Base-by-base conservation (phyloP, 208 protist species). In the Tritrichomonas foetus region DNA sequence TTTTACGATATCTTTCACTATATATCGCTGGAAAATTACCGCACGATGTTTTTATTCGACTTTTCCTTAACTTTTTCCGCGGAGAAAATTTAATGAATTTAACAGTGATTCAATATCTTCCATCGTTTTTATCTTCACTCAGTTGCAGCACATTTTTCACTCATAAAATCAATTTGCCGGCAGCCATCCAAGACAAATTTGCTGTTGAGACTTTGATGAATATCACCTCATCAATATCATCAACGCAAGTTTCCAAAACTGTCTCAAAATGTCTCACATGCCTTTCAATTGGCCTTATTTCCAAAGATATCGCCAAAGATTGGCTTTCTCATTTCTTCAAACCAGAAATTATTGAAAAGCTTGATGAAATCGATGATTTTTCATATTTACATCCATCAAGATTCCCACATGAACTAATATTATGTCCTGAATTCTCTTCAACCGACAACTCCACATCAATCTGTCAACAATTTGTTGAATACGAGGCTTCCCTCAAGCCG, bases 1-100 rank as follows among this genome's bases (percentile, higher is more conserved):
- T 89, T 89, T 30, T 89, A 14, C 41, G 78, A 13, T 89, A 89
- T 89, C 39, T 89, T 14, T 89, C 78, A 39, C 47, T 89, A 20
- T 89, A 89, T 57, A 89, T 61, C 5, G 57, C 78, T 13, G 47
- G 47, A 8, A 44, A 89, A 5, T 13, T 89, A 57, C 39, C 78
- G 30, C 41, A 89, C 30, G 47, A 89, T 27, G 57, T 57, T 44
- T 89, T 89, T 39, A 89, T 89, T 53, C 16, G 20, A 5, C 27
- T 89, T 27, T 36, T 89, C 36, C 1, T 89, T 14, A 16, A 44
- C 8, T 50, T 89, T 39, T 9, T 82, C 39, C 33, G 11, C 0
- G 33, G 50, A 30, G 16, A 20, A 89, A 47, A 53, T 1, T 57
- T 3, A 57, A 16, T 20, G 33, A 47, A 53, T 57, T 20, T 39